Evolutionary conservation across 2,329 filamentous ascomycete genomes (phyloP), one percentile per base, ranked within the genome.

Genomic region (Trichoderma guizhouense): DNA sequence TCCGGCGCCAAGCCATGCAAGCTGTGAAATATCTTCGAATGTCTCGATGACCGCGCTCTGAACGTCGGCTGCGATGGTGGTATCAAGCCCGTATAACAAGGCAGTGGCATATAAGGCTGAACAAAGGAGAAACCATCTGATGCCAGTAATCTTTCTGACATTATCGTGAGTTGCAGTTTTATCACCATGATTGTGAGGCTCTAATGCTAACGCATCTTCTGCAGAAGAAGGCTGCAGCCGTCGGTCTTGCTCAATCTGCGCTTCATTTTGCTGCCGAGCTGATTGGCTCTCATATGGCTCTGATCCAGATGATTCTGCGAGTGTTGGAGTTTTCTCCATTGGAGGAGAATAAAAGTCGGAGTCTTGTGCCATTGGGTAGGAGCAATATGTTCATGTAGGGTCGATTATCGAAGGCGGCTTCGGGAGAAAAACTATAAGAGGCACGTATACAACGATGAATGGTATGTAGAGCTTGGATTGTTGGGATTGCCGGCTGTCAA

Each of bases 1-100:
- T 3, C 76, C 77, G 2, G 75, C 75, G 15, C 77, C 76, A 15
- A 86, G 75, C 84, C 84, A 86, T 2, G 80, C 75, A 8, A 86
- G 77, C 53, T 83, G 80, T 8, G 78, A 74, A 32, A 47, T 47
- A 21, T 47, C 43, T 47, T 47, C 43, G 8, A 47, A 47, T 47
- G 43, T 21, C 43, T 47, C 43, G 11, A 47, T 47, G 1, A 47
- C 43, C 18, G 43, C 43, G 18, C 43, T 47, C n/a, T 47, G 43
- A 21, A 47, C 43, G 5, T 47, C 43, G 18, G 43, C 43, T 6
- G 43, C 43, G 18, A 47, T 47, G 5, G 43, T 47, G 18, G 43
- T n/a, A 47, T 47, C 43, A 47, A 47, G 43, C 18, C 43, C 43
- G 43, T 47, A 47, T 47, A 47, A 11, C 21, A 47, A 3, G 18